A percentile compares a stretch with the other conserved stretches of the same genome.
These are phyloP conservation scores for Citrullus amarus DNA, from an alignment of 306 rosid genomes.

Conservation along the genomic window DNA sequence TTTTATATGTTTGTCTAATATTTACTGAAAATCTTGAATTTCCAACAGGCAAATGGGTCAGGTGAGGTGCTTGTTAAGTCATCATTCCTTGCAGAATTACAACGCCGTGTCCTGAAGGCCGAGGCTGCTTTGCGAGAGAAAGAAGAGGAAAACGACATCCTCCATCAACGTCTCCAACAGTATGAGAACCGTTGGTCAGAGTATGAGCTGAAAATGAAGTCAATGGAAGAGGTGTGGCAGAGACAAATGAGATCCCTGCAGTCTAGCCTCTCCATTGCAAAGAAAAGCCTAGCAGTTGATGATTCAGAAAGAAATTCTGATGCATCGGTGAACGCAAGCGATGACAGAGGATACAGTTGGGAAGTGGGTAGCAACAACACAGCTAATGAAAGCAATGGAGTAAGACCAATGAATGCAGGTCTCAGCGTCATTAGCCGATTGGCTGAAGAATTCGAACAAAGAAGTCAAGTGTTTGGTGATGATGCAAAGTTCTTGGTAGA, in stretches of 20 bases:
- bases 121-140: constrained; percentile 89
- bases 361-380: constrained; percentile 54
- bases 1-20: background rate
- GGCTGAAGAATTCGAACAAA: constrained; percentile 93
- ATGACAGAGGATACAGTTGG: constrained; percentile 70
- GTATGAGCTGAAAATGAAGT: constrained; percentile 89
- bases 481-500: constrained; percentile 99
- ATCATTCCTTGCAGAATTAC: constrained; percentile 84
- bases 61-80: constrained; percentile 90
- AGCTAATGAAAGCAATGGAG: constrained; percentile 69
- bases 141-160: constrained; percentile 98
- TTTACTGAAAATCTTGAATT: background rate
- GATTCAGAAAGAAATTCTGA: constrained; percentile 88
- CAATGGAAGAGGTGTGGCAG: constrained; percentile 99
- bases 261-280: constrained; percentile 96
- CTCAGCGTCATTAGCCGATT: constrained; percentile 87
- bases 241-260: constrained; percentile 97
- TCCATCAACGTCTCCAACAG: constrained; percentile 90
- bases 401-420: constrained; percentile 92
- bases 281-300: constrained; percentile 90
- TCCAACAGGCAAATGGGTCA: constrained; percentile 50
- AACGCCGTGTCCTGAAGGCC: constrained; percentile 87
- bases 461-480: constrained; percentile 96
- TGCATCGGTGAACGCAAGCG: constrained; percentile 80
- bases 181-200: constrained; percentile 96